Evolutionary conservation across 2,329 filamentous ascomycete genomes (phyloP), one percentile per base, ranked within the genome.

Genomic region (Sordariomycetes sp.): DNA sequence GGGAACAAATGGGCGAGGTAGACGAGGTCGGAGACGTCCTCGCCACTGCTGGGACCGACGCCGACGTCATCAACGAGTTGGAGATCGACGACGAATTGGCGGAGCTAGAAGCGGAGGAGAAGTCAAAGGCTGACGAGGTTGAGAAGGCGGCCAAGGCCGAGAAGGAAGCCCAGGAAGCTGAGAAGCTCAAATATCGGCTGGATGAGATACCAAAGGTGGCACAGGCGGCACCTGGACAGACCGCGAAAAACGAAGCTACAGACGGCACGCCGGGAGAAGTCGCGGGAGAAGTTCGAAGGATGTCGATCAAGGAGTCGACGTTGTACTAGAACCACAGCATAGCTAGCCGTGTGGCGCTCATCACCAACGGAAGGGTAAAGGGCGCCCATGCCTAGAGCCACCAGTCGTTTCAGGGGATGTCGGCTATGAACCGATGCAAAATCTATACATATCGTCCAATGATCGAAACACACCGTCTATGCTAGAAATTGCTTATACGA

Each of bases 81-180:
- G 91, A 95, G 68, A 82, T 97, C 57, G 90, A 96, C 63, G 87
- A 92, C 60, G 92, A 96, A 72, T 77, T 97, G 53, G 86, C 87
- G 62, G 84, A 78, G 3, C 74, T 99, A 72, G 84, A 91, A 70
- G 74, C 67, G 36, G 76, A 81, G 62, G 79, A 82, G 63, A 70
- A 66, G 61, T 74, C 74, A 65, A 78, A 80, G 65, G 76, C 81
- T 58, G 73, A 75, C 59, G 72, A 73, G 59, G 70, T 69, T 42
- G 76, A 80, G 61, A 76, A 73, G 28, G 53, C 53, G 28, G 28
- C 12, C n/a, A 69, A 68, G 50, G 70, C 67, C 60, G 72, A 74
- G 61, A 68, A 64, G 57, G 71, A 76, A 58, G 74, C 71, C 32
- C 67, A 74, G 57, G 74, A 68, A 58, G 73, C 74, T 35, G 74